These are phyloP conservation scores for Hippophae gyantsensis DNA, from an alignment of 306 rosid genomes.

Conservation along the genomic window DNA sequence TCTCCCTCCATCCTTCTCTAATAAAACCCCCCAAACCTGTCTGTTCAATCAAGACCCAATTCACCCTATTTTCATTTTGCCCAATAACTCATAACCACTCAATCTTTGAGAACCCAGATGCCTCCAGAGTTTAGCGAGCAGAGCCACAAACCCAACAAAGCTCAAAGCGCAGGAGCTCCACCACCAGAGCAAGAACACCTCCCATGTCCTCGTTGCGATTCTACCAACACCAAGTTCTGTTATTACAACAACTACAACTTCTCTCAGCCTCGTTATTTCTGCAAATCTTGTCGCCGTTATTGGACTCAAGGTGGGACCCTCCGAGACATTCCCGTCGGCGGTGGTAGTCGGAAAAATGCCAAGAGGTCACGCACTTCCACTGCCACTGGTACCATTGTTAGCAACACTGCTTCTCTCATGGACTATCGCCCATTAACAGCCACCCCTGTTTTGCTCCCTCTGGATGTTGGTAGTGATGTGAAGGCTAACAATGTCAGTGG, in stretches of 20 bases:
- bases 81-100: neutral
- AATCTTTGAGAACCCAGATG: conserved; percentile 23
- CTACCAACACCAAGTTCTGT: conserved; percentile 91
- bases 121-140: conserved; percentile 54
- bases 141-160: conserved; percentile 11
- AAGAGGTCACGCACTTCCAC: conserved; percentile 72
- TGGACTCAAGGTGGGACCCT: conserved; percentile 99
- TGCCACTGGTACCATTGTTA: neutral
- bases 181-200: conserved; percentile 87
- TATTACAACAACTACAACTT: conserved; percentile 94
- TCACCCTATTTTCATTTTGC: neutral
- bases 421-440: conserved; percentile 18
- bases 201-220: conserved; percentile 91
- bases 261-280: conserved; percentile 97
- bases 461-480: conserved; percentile 23
- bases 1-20: conserved; percentile 25
- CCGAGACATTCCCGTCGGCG: conserved; percentile 92
- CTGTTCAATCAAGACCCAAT: neutral
- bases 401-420: conserved; percentile 9
- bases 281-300: conserved; percentile 97
- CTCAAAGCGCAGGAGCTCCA: conserved; percentile 26
- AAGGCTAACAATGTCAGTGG: conserved; percentile 25
- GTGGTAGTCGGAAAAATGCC: conserved; percentile 81
- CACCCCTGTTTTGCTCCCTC: conserved; percentile 32
- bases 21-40: conserved; percentile 22